Percentiles rank a stretch among this genome's conserved stretches.
phyloP scores from a whole-genome alignment of 1,284 basidiomycete species.

The Hemileia vastatrix region DNA sequence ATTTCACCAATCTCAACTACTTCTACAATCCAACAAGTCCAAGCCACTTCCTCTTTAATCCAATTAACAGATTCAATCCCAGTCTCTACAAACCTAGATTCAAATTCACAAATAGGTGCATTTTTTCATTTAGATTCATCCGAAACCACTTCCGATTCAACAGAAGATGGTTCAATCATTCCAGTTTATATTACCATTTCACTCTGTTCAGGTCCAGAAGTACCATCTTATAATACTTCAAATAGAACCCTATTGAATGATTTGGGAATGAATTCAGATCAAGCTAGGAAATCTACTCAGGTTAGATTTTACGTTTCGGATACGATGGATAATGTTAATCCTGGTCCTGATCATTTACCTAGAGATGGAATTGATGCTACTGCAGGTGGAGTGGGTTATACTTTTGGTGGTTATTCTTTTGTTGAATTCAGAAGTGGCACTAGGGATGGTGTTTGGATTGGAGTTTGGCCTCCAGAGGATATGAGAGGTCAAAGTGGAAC shows the following conservation, averaged over 20 bases:
- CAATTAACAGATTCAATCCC: too few species aligned
- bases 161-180: not conserved
- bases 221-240: constrained; percentile 36
- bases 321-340: constrained; percentile 22
- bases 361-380: not conserved
- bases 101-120: too few species aligned
- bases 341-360: constrained; percentile 26
- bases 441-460: constrained; percentile 10
- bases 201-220: constrained; percentile 34
- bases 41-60: too few species aligned
- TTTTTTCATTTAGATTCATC: too few species aligned
- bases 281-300: constrained; percentile 31
- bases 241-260: constrained; percentile 29
- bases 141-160: too few species aligned
- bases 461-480: not conserved
- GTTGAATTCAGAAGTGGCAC: constrained; percentile 4
- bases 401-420: constrained; percentile 7
- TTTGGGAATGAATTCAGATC: constrained; percentile 25
- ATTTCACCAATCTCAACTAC: too few species aligned
- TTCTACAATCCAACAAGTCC: too few species aligned
- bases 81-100: too few species aligned
- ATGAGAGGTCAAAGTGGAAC: not conserved
- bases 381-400: not conserved
- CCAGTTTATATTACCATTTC: constrained; percentile 33
- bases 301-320: constrained; percentile 33